Percentiles rank a stretch among this genome's conserved stretches.
phyloP scores from a whole-genome alignment of 2,329 filamentous ascomycete species.

The Xylogone sp. region DNA sequence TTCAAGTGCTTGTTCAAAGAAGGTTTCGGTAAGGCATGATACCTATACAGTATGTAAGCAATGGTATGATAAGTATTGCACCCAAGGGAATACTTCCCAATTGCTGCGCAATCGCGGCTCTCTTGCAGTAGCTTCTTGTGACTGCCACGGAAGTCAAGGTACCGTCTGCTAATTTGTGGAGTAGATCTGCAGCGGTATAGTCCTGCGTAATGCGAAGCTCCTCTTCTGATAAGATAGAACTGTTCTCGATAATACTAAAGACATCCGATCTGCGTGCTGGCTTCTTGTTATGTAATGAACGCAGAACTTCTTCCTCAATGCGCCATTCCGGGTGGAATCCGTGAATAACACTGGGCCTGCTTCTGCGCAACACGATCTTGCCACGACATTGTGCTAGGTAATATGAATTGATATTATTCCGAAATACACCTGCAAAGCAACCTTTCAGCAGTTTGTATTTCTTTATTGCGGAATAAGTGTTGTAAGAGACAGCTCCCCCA shows the following conservation, averaged over 20 bases:
- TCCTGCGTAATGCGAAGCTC: constrained; percentile 46
- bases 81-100: constrained; percentile 30
- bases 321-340: neutral
- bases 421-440: too few relatives aligned
- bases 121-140: constrained; percentile 38
- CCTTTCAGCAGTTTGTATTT: too few relatives aligned
- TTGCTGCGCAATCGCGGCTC: constrained; percentile 42
- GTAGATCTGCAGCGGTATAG: constrained; percentile 38
- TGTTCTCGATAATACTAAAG: constrained; percentile 18
- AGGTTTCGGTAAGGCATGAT: constrained; percentile 37
- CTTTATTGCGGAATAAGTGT: too few relatives aligned
- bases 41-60: neutral
- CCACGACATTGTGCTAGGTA: too few relatives aligned
- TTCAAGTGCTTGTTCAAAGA: constrained; percentile 41
- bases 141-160: constrained; percentile 22
- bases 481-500: too few relatives aligned
- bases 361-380: neutral
- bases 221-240: constrained; percentile 37
- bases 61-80: constrained; percentile 25
- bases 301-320: neutral
- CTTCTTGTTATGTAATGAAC: neutral
- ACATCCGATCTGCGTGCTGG: neutral
- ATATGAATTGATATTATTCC: too few relatives aligned
- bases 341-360: neutral
- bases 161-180: constrained; percentile 21